Evolutionary conservation across 805 yeast genomes (phyloP), one percentile per base, ranked within the genome.

Genomic region (Metschnikowia kofuensis): DNA sequence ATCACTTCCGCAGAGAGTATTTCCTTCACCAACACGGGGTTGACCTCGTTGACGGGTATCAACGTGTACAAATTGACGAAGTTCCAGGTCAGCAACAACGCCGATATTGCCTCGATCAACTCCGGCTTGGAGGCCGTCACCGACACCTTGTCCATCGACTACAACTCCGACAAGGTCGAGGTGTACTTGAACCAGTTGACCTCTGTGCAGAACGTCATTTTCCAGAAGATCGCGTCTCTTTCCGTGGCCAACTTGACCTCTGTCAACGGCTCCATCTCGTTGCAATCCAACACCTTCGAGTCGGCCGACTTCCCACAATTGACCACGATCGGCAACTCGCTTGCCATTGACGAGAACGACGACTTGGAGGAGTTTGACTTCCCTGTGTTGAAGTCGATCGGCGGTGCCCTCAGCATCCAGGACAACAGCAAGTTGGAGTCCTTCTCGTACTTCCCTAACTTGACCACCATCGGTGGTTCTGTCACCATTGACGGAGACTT

Each of bases 351-450:
- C 67, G 76, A 84, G 59, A 94, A 94, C 80, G 78, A 80, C 54
- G 79, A 86, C 47, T 82, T 94, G 69, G 79, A 80, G 61, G 78
- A 75, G 60, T 58, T 87, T 51, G 82, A 84, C 57, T 85, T 89
- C 78, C 75, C 87, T 45, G 69, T 78, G 66, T 82, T 94, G 72
- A 76, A 83, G 53, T 56, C 79, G 43, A 76, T 94, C 63, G 95
- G 92, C 69, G 98, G 99, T 81, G 99, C 97, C 72, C 87, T 94
- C 70, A 84, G 80, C 62, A 76, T 94, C 66, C 82, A 87, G 56
- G 89, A 90, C 83, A 94, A 94, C 86, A 74, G 88, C 57, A 70
- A 78, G 47, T 83, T 92, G 67, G 69, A 66, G 43, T 61, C 77
- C 50, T 76, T 92, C 66, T 76, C 76, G 50, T 92, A 89, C 66